Base-by-base conservation (phyloP, 306 rosid genomes). In the Cicer bijugum region DNA sequence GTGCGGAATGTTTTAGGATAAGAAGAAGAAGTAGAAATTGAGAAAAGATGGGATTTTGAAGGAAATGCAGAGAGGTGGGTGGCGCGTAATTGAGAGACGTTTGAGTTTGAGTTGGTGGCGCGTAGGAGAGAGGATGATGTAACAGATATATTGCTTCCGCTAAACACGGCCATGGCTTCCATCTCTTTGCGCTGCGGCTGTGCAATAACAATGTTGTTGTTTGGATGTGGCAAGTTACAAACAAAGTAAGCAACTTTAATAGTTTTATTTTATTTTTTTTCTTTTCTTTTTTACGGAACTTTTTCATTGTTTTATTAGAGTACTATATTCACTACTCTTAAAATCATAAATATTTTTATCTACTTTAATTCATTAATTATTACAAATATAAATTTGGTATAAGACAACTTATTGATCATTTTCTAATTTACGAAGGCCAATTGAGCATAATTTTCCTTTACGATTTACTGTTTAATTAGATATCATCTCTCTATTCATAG, bases 31-130 rank as follows among this genome's bases (percentile, higher is more conserved):
- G 43, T 14, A 16, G 72, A 51, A 66, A 33, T 20, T 33, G 85
- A 85, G 81, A 91, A 91, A 37, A 88, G 92, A 83, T 85, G 86
- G 17, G 85, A 86, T 7, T 84, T 83, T 12, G 96, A 83, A 70
- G 91, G 86, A 60, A 94, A 91, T 78, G 99, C 89, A 0, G 97
- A 66, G 12, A 91, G 82, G 60, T 70, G 78, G 47, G 14, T 58
- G 78, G 82, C n/a, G n/a, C 82, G 71, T 37, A 47, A 37, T 6
- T 38, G 64, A 56, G 76, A 82, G 78, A 74, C 44, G 69, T 61
- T 43, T 39, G 8, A 16, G 51, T 58, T 77, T 42, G 39, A 17
- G 53, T 67, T n/a, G 7, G 62, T 7, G 8, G 69, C 44, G 77
- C 84, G 84, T 7, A 33, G 33, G 51, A 67, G 81, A 69, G 89